Base-by-base conservation (phyloP, 2,329 filamentous ascomycete genomes). In the Thielaviopsis punctulata region DNA sequence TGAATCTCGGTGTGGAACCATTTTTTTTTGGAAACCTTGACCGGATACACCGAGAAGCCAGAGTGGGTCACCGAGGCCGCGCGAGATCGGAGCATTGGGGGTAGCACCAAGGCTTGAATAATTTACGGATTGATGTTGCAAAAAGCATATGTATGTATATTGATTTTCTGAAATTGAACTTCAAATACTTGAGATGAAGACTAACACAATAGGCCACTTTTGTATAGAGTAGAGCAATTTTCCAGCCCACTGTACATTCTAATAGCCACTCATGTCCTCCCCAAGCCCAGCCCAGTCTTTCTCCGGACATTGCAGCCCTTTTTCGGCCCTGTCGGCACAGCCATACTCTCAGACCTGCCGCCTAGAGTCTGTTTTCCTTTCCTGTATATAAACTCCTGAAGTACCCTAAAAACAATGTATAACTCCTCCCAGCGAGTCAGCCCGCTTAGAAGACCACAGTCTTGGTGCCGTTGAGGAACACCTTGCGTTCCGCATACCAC, bases 381-480 rank as follows among this genome's bases (percentile, higher is more conserved):
- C 7, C n/a, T 36, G 13, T n/a, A 15, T n/a, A 3, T 36, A 2
- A 36, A 15, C 30, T n/a, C 30, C 30, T 9, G 27, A n/a, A n/a
- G n/a, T n/a, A n/a, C 8, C 27, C 27, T 10, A 25, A 41, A 41
- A 43, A 24, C 23, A 15, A 27, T 9, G 23, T 12, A 27, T 18
- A 15, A 4, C 15, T 49, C 47, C 9, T 15, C 8, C 6, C 13
- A 24, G 12, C 23, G 25, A 49, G 30, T 13, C 25, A 27, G 10
- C 13, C 30, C 19, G 43, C 44, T 44, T 55, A 55, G 19, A 89
- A 88, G 2, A 89, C 84, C 23, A 89, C 82, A 27, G 85, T 90
- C 75, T 88, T 89, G 58, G 73, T 73, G 15, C 82, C 82, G 62
- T 89, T 89, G 58, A 90, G 67, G 62, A 92, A 83, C 25, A 92